phyloP scores from a whole-genome alignment of 306 rosid genomes.

The Citrullus colocynthis region DNA sequence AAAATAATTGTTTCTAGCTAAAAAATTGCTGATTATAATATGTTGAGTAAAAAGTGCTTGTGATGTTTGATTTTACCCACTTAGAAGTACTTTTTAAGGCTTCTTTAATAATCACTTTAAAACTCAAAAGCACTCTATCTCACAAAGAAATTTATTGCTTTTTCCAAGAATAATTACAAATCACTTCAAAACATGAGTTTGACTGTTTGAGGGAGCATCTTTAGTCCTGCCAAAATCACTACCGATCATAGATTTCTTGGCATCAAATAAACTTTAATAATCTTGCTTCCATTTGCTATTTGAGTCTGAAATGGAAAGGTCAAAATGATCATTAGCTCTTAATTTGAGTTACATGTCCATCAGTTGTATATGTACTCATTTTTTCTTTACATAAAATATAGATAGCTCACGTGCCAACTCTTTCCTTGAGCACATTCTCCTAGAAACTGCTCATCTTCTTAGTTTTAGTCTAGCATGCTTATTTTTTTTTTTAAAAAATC shows the following conservation, averaged over 20 bases:
- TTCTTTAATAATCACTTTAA: background rate
- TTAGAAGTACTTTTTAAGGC: background rate
- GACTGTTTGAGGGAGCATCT: background rate
- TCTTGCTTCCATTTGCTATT: background rate
- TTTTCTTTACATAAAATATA: background rate
- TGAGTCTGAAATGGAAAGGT: background rate
- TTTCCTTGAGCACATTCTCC: background rate
- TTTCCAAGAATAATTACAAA: background rate
- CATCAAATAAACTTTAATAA: background rate
- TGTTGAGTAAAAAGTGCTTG: background rate
- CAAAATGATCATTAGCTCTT: background rate
- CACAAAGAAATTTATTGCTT: background rate
- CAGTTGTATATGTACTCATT: background rate
- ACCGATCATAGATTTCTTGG: background rate
- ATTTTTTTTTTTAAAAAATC: background rate
- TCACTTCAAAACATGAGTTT: background rate
- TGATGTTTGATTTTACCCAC: background rate
- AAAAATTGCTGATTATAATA: background rate
- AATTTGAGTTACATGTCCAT: background rate
- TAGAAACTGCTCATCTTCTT: background rate
- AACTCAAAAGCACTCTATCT: background rate
- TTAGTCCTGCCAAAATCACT: background rate
- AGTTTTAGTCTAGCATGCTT: background rate
- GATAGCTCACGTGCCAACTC: background rate
- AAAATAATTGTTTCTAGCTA: background rate